Percentiles rank a stretch among this genome's conserved stretches.
These are phyloP conservation scores for Chlamydomonas reinhardtii DNA, from an alignment of 163 green algal species.

Conservation along the genomic window DNA sequence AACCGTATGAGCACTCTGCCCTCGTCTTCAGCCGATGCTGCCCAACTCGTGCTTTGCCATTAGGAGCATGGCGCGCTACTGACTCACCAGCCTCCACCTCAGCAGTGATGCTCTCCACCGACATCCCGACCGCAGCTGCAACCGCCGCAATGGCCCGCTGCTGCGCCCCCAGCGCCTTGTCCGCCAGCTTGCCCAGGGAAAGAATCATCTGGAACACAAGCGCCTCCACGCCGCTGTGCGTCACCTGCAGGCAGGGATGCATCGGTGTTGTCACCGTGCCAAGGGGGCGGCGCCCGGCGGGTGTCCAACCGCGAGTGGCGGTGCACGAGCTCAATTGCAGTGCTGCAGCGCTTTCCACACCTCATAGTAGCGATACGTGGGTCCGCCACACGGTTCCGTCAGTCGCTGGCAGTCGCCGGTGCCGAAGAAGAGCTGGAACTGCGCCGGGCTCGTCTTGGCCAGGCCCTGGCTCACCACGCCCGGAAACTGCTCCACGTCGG, in stretches of 20 bases:
- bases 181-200: neutral
- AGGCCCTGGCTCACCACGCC: neutral
- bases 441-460: neutral
- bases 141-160: neutral
- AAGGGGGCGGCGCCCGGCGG: too few relatives aligned
- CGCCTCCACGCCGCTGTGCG: neutral
- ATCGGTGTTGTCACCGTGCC: too few relatives aligned
- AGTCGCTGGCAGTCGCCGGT: conserved; percentile 32
- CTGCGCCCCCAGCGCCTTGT: neutral
- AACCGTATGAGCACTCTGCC: too few relatives aligned
- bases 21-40: too few relatives aligned
- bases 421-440: conserved; percentile 54
- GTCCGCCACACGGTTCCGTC: neutral
- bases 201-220: neutral
- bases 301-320: too few relatives aligned
- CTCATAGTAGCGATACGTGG: neutral
- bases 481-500: neutral
- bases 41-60: too few relatives aligned
- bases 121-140: too few relatives aligned
- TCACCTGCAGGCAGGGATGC: neutral
- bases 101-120: neutral
- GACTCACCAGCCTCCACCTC: neutral
- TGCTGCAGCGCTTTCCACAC: neutral
- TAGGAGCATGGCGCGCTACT: neutral
- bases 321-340: too few relatives aligned